Base-by-base conservation (phyloP, 108 stramenopile genomes). In the Epithemia pelagica region DNA sequence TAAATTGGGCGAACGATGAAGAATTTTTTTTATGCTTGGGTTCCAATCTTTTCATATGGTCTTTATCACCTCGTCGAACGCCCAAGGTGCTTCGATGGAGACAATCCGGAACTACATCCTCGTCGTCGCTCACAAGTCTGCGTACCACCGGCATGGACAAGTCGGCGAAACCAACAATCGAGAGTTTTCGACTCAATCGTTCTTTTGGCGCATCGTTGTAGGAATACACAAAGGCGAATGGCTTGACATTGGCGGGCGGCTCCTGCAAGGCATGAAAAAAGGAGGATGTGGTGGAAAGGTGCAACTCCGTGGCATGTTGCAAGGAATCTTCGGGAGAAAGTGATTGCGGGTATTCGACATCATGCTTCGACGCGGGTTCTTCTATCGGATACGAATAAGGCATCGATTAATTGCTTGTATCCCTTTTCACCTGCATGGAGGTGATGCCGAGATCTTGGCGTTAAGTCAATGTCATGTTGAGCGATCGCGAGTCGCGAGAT, bases 191-290 rank as follows among this genome's bases (percentile, higher is more conserved):
- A 72, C 81, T 81, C 0, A 92, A 58, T 22, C 85, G 87, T 2
- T 66, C 24, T 30, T 76, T 64, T 7, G 90, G 90, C 0, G 82
- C 87, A 60, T 89, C 90, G 2, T 62, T 46, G 68, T 85, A 91
- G 0, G 87, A 81, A 62, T 91, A 91, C 1, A 88, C 64, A n/a
- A 77, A 73, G 26, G 78, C 54, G 20, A 80, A 15, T 46, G 37
- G 37, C 15, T 46, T 46, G 10, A 46, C 10, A 46, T 46, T 15
- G 37, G 37, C 15, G 5, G 37, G 37, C 5, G 15, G 5, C 15
- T 46, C 37, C 15, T 46, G 5, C 5, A 46, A 10, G 10, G 15
- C 37, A 46, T 5, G 5, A 5, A 10, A 15, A 46, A 46, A 46
- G 37, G 15, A 15, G 15, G 37, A 46, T 5, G 37, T 5, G 5